Evolutionary conservation across 345 rosid genomes (phyloP), one percentile per base, ranked within the genome.

Genomic region (Rhodamnia argentea): DNA sequence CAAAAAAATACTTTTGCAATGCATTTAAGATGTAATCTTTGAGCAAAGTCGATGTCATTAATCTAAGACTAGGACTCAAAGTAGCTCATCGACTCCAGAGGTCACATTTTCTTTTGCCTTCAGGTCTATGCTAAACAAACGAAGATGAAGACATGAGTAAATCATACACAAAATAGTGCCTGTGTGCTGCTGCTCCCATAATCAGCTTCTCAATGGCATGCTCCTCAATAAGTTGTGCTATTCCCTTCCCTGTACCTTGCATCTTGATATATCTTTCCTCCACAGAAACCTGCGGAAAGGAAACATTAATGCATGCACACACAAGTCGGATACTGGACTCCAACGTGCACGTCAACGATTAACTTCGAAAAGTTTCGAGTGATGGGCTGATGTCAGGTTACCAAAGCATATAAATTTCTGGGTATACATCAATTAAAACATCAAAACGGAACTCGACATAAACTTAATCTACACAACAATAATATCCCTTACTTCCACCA

Each of bases 101-200:
- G 78, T 10, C 47, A 70, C 44, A 70, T 37, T 70, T 70, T 32
- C 24, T 64, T 64, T 64, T 64, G 26, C 47, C 78, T 70, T 18
- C 78, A 4, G 47, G 78, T 32, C 44, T 32, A 16, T 70, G 55
- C 47, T 62, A 51, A 29, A 84, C 10, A 29, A 58, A 44, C 5
- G 9, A 70, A 18, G 47, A 75, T 16, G 4, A 51, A 85, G 29
- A 37, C 84, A 76, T 9, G 76, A 84, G 44, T 55, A 40, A 76
- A 74, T 51, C 18, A 13, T 92, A 94, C 95, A 86, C 89, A 52
- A 92, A 83, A 86, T 89, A 92, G 88, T 87, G 91, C 82, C 87
- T 86, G 85, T 93, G 90, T 54, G 98, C 92, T 86, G 95, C 98
- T 54, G 95, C 98, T 89, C 96, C 95, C 90, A 85, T 91, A 62